Base-by-base conservation (phyloP, 1,139 yeast species). In the Zygosaccharomyces sapae region DNA sequence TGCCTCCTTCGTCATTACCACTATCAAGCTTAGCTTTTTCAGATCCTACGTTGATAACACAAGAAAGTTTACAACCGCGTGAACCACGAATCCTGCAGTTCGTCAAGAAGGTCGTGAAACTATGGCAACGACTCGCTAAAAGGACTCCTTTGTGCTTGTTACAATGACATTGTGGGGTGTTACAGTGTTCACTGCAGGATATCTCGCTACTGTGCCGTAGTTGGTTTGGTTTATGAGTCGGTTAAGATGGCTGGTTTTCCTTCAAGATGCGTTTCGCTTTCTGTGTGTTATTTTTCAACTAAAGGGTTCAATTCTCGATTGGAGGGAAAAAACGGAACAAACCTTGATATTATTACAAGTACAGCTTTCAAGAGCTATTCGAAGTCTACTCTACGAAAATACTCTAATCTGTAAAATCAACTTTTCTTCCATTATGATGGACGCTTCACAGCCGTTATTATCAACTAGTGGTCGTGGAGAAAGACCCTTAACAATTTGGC, bases 391-490 rank as follows among this genome's bases (percentile, higher is more conserved):
- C 25, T 22, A 22, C 25, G 9, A 22, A 22, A 7, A 7, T 7
- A 22, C 25, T 22, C 25, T 22, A 22, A 22, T 22, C 25, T 22
- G 25, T 22, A 22, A 22, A 22, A 22, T 22, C 25, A 22, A 22
- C 9, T 22, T 22, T 22, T 9, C 10, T 9, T 10, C 16, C n/a
- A 18, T 9, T 31, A 46, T 24, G 24, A 49, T 55, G 54, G 54
- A 55, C 35, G 43, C 53, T 18, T 41, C 51, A 19, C 55, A 58
- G 12, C 63, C 62, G 33, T 49, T 59, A 37, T 30, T 59, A 7
- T 43, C 55, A 10, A 48, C 52, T n/a, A 48, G 48, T 16, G 19
- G 49, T 10, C 43, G 41, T 24, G 38, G 44, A 24, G 48, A 45
- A 22, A 49, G 46, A 18, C 25, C 45, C 2, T 20, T 10, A 16